phyloP scores from a whole-genome alignment of 1,284 basidiomycete genomes.

The Leccinum variabile region DNA sequence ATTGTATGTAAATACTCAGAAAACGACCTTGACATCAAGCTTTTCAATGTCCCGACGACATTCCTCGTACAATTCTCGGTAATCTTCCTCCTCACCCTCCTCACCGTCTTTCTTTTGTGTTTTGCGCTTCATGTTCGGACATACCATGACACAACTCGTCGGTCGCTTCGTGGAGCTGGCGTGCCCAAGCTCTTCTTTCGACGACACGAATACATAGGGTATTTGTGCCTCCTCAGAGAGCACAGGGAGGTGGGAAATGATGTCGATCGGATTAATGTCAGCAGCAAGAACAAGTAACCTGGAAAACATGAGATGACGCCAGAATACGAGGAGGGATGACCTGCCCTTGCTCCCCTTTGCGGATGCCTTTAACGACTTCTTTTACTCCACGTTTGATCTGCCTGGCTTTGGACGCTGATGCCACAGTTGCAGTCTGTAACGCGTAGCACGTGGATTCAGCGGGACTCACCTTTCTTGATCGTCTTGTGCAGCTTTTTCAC shows the following conservation, averaged over 20 bases:
- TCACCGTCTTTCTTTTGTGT: constrained; percentile 63
- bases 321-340: constrained; percentile 29
- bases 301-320: constrained; percentile 5
- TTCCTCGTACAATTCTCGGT: constrained; percentile 81
- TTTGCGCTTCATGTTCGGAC: constrained; percentile 75
- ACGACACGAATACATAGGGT: constrained; percentile 87
- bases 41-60: constrained; percentile 84
- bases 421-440: background rate
- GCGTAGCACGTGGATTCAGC: background rate
- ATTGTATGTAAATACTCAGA: constrained; percentile 40
- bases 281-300: constrained; percentile 92
- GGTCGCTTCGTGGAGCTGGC: constrained; percentile 97
- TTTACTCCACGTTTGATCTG: constrained; percentile 96
- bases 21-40: constrained; percentile 70
- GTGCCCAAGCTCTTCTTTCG: constrained; percentile 93
- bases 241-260: constrained; percentile 94
- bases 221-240: constrained; percentile 94
- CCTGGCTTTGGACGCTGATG: constrained; percentile 81
- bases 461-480: constrained; percentile 77
- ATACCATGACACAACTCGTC: constrained; percentile 96
- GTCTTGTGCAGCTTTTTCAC: constrained; percentile 91
- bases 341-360: constrained; percentile 94
- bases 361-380: constrained; percentile 93
- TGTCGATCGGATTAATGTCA: constrained; percentile 98
- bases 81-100: constrained; percentile 71